Percentiles rank a stretch among this genome's conserved stretches.
Evolutionary conservation across 352 stramenopile species (phyloP).

Genomic region (Phytophthora tubulina): DNA sequence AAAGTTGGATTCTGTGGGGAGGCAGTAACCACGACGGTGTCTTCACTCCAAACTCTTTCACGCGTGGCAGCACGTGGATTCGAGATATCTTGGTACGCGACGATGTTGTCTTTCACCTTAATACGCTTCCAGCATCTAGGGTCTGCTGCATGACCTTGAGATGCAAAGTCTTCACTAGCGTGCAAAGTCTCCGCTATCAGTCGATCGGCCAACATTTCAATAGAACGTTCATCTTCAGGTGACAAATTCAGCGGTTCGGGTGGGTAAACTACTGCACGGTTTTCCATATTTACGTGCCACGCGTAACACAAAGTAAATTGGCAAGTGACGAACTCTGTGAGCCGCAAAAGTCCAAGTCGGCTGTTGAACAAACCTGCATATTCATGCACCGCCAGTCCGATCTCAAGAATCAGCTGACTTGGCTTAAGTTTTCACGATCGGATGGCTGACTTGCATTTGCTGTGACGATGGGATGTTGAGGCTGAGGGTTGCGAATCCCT

Average conservation of each 20-base stretch:
- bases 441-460: slow-evolving; percentile 6
- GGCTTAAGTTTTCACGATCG: slow-evolving; percentile 19
- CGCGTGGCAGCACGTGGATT: slow-evolving; percentile 17
- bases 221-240: slow-evolving; percentile 51
- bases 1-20: slow-evolving; percentile 40
- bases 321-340: slow-evolving; percentile 25
- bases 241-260: slow-evolving; percentile 39
- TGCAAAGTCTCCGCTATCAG: slow-evolving; percentile 67
- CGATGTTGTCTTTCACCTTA: slow-evolving; percentile 57
- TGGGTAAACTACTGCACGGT: slow-evolving; percentile 16
- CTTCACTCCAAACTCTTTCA: slow-evolving; percentile 48
- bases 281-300: slow-evolving; percentile 28
- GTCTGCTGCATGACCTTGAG: slow-evolving; percentile 40
- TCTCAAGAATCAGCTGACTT: slow-evolving; percentile 37
- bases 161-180: slow-evolving; percentile 57
- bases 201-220: slow-evolving; percentile 54
- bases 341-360: slow-evolving; percentile 15
- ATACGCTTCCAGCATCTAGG: slow-evolving; percentile 57
- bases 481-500: slow-evolving; percentile 16
- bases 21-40: slow-evolving; percentile 40
- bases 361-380: slow-evolving; percentile 4
- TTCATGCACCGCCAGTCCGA: slow-evolving; percentile 25
- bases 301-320: not conserved
- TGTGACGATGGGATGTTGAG: slow-evolving; percentile 12
- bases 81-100: slow-evolving; percentile 55